Percentiles rank a stretch among this genome's conserved stretches.
phyloP scores from a whole-genome alignment of 2,329 filamentous ascomycete species.

The Exophiala mesophila region DNA sequence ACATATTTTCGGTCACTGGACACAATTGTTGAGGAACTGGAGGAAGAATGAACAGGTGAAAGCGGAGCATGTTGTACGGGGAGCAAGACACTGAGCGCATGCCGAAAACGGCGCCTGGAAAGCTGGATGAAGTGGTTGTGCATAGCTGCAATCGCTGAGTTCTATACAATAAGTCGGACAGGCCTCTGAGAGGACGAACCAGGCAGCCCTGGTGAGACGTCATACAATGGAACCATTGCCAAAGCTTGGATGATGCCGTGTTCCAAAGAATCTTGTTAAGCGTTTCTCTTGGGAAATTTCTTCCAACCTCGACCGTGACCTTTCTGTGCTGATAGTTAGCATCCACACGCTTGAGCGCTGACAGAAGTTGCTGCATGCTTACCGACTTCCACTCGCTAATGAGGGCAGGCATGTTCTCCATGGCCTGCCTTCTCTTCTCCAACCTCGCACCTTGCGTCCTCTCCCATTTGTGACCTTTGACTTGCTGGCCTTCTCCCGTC shows the following conservation, averaged over 20 bases:
- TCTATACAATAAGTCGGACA: too few species aligned
- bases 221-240: too few species aligned
- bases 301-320: constrained; percentile 71
- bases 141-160: not conserved
- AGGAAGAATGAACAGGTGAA: not conserved
- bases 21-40: not conserved
- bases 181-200: too few species aligned
- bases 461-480: constrained; percentile 95
- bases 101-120: not conserved
- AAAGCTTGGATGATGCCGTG: too few species aligned
- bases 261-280: too few species aligned
- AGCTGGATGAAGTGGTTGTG: not conserved
- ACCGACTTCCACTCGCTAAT: constrained; percentile 92
- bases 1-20: not conserved
- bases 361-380: constrained; percentile 34
- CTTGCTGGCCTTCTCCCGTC: constrained; percentile 83
- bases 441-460: constrained; percentile 75
- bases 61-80: not conserved
- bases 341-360: not conserved
- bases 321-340: constrained; percentile 47
- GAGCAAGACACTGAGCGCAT: not conserved
- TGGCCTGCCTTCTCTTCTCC: constrained; percentile 84
- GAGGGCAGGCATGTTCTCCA: constrained; percentile 90
- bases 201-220: not conserved
- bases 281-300: constrained; percentile 79